These are phyloP conservation scores for Daldinia eschscholtzii DNA, from an alignment of 2,329 filamentous ascomycete species.

Conservation along the genomic window DNA sequence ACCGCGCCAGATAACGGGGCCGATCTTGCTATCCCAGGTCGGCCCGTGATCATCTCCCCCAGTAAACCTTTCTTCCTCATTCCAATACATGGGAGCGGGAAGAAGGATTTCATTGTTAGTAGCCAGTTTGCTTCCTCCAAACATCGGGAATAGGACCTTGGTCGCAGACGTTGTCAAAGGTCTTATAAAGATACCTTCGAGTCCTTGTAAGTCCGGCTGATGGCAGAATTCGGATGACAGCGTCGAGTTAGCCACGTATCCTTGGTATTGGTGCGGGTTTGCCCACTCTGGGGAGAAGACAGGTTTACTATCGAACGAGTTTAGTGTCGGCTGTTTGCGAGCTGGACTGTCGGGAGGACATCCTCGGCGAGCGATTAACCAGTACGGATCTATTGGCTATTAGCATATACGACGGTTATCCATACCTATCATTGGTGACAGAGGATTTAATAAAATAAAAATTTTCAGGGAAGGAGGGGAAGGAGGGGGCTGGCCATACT, in stretches of 20 bases:
- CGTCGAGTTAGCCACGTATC: conserved; percentile 73
- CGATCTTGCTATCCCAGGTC: conserved; percentile 68
- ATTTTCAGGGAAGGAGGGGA: no score
- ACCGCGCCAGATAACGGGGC: conserved; percentile 72
- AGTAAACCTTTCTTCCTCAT: conserved; percentile 71
- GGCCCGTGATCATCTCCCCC: conserved; percentile 67
- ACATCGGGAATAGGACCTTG: conserved; percentile 72
- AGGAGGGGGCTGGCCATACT: conserved; percentile 53
- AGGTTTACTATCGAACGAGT: conserved; percentile 60
- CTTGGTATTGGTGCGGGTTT: conserved; percentile 64
- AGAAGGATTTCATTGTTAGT: conserved; percentile 79
- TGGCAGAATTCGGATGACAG: conserved; percentile 73
- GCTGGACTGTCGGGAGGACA: conserved; percentile 74
- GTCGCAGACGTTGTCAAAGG: conserved; percentile 69
- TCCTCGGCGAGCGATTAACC: conserved; percentile 68
- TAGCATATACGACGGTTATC: conserved; percentile 30
- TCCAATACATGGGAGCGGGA: conserved; percentile 77
- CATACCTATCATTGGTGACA: background rate
- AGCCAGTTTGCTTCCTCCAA: conserved; percentile 75
- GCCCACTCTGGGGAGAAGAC: conserved; percentile 61
- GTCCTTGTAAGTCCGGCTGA: conserved; percentile 71
- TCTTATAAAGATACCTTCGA: conserved; percentile 74
- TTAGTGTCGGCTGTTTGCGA: conserved; percentile 60
- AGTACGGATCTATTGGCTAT: conserved; percentile 62
- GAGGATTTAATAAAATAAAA: background rate